These are phyloP conservation scores for Globisporangium emineosum DNA, from an alignment of 352 stramenopile species.

Conservation along the genomic window DNA sequence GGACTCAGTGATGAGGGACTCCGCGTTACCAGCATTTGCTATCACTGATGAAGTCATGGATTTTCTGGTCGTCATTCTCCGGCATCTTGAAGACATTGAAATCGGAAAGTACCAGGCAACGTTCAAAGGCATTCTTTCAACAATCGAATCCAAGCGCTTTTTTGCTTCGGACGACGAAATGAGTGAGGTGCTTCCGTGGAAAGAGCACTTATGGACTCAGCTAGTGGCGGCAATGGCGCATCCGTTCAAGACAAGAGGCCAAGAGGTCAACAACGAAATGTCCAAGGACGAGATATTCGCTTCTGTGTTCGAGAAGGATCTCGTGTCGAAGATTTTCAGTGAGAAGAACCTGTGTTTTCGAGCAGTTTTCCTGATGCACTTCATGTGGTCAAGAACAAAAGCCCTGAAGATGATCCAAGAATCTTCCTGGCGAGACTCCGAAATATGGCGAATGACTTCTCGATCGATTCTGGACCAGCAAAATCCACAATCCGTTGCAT, in stretches of 20 bases:
- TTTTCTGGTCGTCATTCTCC: conserved; percentile 43
- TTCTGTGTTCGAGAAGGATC: conserved; percentile 5
- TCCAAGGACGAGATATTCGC: conserved; percentile 8
- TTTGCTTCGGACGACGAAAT: conserved; percentile 14
- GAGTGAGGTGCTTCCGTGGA: conserved; percentile 1
- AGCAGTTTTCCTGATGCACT: conserved; percentile 40
- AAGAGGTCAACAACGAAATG: conserved; percentile 13
- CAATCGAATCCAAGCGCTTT: conserved; percentile 32
- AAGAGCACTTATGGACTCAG: conserved; percentile 5
- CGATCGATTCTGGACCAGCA: conserved; percentile 31
- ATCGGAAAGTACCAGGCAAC: conserved; percentile 39
- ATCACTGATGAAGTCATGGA: conserved; percentile 36
- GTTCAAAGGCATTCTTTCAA: conserved; percentile 36
- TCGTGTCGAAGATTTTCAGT: conserved; percentile 22
- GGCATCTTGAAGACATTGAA: conserved; percentile 46
- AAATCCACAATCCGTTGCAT: conserved; percentile 22
- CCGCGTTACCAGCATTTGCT: conserved; percentile 25
- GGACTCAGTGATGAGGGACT: conserved; percentile 40
- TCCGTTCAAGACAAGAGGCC: conserved; percentile 18
- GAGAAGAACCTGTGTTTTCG: conserved; percentile 21
- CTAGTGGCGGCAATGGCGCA: conserved; percentile 29
- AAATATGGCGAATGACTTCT: conserved; percentile 38
- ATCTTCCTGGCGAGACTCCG: conserved; percentile 37
- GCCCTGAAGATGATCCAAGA: conserved; percentile 28
- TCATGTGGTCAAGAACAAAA: conserved; percentile 42